Conservation (phyloP, 305 asterid genomes). For the Nicotiana rustica region DNA sequence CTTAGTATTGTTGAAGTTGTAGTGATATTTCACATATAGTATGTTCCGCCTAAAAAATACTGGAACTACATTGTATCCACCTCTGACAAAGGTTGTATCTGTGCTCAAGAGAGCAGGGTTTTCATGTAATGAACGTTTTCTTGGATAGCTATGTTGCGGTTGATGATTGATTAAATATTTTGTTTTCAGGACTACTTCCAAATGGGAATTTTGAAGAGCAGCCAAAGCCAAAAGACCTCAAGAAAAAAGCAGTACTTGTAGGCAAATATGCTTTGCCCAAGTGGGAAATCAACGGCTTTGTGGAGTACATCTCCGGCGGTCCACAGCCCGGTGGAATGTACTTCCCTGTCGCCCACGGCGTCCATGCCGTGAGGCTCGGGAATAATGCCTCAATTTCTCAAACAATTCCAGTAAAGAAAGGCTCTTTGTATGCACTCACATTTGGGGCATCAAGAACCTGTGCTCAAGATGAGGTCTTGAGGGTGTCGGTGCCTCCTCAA, state of each 20-base stretch:
- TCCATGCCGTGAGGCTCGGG: conserved; percentile 87
- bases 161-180: not conserved
- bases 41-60: too few species aligned
- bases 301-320: conserved; percentile 85
- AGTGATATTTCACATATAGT: too few species aligned
- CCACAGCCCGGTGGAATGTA: conserved; percentile 92
- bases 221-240: conserved; percentile 60
- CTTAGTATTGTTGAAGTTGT: too few species aligned
- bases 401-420: conserved; percentile 62
- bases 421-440: conserved; percentile 78
- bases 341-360: conserved; percentile 76
- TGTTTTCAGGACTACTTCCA: conserved; percentile 65
- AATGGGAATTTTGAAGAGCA: conserved; percentile 84
- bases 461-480: conserved; percentile 76
- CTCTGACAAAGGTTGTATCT: not conserved
- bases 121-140: not conserved
- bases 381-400: conserved; percentile 85
- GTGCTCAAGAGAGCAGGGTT: not conserved
- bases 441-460: conserved; percentile 88
- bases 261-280: conserved; percentile 70
- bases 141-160: conserved; percentile 11
- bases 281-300: conserved; percentile 81
- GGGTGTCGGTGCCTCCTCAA: conserved; percentile 67
- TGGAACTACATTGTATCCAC: too few species aligned
- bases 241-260: conserved; percentile 59